phyloP scores from a whole-genome alignment of 768 basidiomycete species.

The Panus rudis region DNA sequence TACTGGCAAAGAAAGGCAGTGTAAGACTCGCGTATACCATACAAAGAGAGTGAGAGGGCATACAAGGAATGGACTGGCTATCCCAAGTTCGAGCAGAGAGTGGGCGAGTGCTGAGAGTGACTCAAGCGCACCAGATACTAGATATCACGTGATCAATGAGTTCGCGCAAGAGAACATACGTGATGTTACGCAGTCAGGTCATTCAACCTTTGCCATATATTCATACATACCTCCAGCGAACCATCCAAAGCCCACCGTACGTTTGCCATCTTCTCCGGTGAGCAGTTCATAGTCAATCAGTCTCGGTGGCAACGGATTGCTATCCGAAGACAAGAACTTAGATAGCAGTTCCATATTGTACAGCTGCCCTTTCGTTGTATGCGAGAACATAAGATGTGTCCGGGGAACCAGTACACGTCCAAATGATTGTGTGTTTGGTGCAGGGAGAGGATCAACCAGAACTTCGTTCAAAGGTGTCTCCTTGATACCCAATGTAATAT shows the following conservation, averaged over 20 bases:
- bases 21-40: not conserved
- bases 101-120: constrained; percentile 75
- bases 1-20: constrained; percentile 34
- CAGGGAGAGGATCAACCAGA: constrained; percentile 35
- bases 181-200: no score
- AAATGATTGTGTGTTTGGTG: constrained; percentile 13
- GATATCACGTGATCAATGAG: not conserved
- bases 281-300: constrained; percentile 86
- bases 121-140: constrained; percentile 82
- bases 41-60: constrained; percentile 18
- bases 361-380: constrained; percentile 79
- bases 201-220: no score
- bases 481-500: constrained; percentile 85
- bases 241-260: constrained; percentile 88
- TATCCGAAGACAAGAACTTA: constrained; percentile 40
- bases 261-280: constrained; percentile 51
- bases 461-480: constrained; percentile 70
- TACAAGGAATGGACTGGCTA: constrained; percentile 80
- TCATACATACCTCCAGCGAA: constrained; percentile 79
- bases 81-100: constrained; percentile 67
- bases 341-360: constrained; percentile 81
- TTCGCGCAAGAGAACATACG: no score
- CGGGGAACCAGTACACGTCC: constrained; percentile 32
- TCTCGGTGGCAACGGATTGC: constrained; percentile 30
- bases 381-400: constrained; percentile 88